A percentile compares a stretch with the other conserved stretches of the same genome.
phyloP scores from a whole-genome alignment of 257 asterid species.

The Rhazya stricta region DNA sequence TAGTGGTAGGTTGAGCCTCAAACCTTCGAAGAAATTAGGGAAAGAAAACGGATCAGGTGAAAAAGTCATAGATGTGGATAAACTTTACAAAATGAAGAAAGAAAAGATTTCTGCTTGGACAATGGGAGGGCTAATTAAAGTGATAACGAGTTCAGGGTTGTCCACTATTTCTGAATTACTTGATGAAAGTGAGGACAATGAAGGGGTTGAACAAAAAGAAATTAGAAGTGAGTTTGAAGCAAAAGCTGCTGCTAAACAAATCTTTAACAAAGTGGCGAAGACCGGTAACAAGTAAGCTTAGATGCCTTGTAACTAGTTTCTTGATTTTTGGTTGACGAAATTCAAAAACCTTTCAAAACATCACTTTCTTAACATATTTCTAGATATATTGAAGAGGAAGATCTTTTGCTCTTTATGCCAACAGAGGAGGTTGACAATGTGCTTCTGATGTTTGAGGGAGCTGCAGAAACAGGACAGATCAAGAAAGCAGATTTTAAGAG shows the following conservation, averaged over 20 bases:
- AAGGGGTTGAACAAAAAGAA: slow-evolving; percentile 31
- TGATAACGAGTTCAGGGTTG: slow-evolving; percentile 47
- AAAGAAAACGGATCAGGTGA: slow-evolving; percentile 32
- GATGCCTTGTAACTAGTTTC: not conserved
- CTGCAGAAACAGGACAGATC: slow-evolving; percentile 50
- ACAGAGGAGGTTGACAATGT: slow-evolving; percentile 61
- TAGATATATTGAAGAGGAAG: slow-evolving; percentile 68
- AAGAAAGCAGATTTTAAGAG: slow-evolving; percentile 55
- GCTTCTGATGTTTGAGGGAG: slow-evolving; percentile 59
- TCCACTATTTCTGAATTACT: slow-evolving; percentile 48
- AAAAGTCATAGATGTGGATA: slow-evolving; percentile 63
- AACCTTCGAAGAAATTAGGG: slow-evolving; percentile 19
- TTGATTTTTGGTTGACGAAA: not conserved
- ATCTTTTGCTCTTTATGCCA: slow-evolving; percentile 54
- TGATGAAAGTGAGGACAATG: slow-evolving; percentile 49
- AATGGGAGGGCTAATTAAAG: slow-evolving; percentile 60
- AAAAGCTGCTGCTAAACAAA: slow-evolving; percentile 43
- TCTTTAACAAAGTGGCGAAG: slow-evolving; percentile 61
- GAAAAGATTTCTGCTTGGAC: slow-evolving; percentile 78
- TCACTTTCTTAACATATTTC: not conserved
- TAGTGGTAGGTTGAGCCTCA: slow-evolving; percentile 48
- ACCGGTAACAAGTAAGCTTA: slow-evolving; percentile 52
- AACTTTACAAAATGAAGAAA: slow-evolving; percentile 51
- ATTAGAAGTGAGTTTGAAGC: slow-evolving; percentile 67
- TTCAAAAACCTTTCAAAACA: not conserved